Evolutionary conservation across 176 grass and related monocot species (phyloP).

Genomic region (Carex myosuroides): DNA sequence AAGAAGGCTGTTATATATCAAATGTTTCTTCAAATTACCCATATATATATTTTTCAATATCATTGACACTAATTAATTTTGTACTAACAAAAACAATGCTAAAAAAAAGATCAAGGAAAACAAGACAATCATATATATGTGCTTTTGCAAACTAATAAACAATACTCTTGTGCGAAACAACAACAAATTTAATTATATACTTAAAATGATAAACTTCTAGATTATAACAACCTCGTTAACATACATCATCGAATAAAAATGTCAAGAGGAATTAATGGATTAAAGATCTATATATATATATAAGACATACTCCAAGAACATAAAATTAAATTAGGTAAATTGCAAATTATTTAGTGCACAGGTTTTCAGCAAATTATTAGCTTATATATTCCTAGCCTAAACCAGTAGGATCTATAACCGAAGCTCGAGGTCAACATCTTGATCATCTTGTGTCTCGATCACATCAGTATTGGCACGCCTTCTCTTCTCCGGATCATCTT

Average conservation of each 20-base stretch:
- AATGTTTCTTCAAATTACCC: neutral
- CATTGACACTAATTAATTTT: neutral
- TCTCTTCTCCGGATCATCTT: neutral
- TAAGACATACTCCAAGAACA: neutral
- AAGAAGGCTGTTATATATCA: neutral
- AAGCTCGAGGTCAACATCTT: slow-evolving; percentile 5
- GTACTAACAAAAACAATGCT: neutral
- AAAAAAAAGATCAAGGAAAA: neutral
- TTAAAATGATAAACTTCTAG: neutral
- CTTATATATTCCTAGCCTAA: neutral
- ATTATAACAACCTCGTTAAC: neutral
- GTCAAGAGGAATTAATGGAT: neutral
- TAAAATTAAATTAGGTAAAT: neutral
- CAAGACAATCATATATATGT: neutral
- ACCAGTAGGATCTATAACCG: neutral
- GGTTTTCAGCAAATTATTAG: neutral
- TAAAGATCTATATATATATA: neutral
- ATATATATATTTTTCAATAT: neutral
- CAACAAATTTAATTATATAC: neutral
- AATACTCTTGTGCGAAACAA: neutral
- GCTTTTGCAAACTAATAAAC: neutral
- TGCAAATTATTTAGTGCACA: neutral
- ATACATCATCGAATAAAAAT: neutral
- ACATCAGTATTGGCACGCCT: neutral
- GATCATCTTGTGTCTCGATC: neutral